Percentiles rank a stretch among this genome's conserved stretches.
Conservation (phyloP, 306 rosid species). For the Trifolium pratense region DNA sequence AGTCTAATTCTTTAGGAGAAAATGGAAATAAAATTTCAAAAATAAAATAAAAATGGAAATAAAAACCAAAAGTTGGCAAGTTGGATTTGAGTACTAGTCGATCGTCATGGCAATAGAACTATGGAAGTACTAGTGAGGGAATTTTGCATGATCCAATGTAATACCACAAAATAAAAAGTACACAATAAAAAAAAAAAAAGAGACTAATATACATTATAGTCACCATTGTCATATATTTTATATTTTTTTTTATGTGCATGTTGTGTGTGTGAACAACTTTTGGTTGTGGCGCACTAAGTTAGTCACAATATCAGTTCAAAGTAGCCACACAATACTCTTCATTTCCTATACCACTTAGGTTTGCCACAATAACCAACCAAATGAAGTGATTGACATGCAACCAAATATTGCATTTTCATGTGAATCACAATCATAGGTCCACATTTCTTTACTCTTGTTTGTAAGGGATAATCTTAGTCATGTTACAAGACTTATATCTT, state of each 20-base stretch:
- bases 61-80: background rate
- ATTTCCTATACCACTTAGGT: constrained; percentile 26
- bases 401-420: constrained; percentile 36
- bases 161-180: background rate
- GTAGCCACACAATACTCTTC: constrained; percentile 22
- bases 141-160: background rate
- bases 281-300: constrained; percentile 37
- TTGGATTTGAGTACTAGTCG: background rate
- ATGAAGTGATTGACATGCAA: constrained; percentile 42
- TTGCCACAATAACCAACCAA: constrained; percentile 45
- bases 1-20: background rate
- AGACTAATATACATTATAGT: constrained; percentile 2
- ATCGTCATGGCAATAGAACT: background rate
- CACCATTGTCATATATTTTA: background rate
- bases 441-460: constrained; percentile 26
- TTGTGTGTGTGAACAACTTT: constrained; percentile 13
- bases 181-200: no score
- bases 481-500: constrained; percentile 29
- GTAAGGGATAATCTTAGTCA: constrained; percentile 33
- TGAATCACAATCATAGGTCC: constrained; percentile 34
- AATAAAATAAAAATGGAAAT: no score
- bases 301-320: constrained; percentile 36
- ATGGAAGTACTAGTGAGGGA: background rate
- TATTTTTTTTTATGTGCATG: background rate
- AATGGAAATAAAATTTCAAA: no score